Conservation (phyloP, 1,284 basidiomycete genomes). For the Phellopilus nigrolimitatus region DNA sequence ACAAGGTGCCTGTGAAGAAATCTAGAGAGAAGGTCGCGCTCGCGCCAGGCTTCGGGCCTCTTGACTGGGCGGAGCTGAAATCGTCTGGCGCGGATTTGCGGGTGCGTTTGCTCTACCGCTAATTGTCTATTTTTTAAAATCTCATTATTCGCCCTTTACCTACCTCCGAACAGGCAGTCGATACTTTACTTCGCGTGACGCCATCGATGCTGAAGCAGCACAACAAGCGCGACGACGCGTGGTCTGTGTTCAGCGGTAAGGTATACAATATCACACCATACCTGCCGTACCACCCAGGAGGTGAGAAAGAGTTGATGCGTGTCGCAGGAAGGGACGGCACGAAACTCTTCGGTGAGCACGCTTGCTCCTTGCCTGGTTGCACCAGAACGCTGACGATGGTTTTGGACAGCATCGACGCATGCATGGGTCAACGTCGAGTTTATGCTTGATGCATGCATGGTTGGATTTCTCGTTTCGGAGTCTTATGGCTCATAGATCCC, state of each 20-base stretch:
- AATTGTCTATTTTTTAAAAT: conserved; percentile 3
- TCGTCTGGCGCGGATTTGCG: conserved; percentile 73
- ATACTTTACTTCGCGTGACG: conserved; percentile 69
- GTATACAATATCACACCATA: conserved; percentile 98
- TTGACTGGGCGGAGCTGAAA: conserved; percentile 94
- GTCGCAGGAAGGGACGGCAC: conserved; percentile 94
- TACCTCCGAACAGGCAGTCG: conserved; percentile 46
- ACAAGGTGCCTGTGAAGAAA: conserved; percentile 50
- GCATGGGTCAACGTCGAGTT: conserved; percentile 62
- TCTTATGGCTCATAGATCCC: conserved; percentile 14
- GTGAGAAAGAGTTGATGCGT: conserved; percentile 92
- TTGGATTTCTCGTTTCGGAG: conserved; percentile 48
- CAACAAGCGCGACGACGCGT: conserved; percentile 83
- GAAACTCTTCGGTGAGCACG: conserved; percentile 78
- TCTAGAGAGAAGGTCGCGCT: conserved; percentile 81
- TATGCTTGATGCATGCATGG: conserved; percentile 53
- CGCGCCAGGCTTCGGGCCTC: conserved; percentile 84
- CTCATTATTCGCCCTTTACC: conserved; percentile 19
- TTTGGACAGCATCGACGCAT: conserved; percentile 44
- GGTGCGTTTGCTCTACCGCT: conserved; percentile 38
- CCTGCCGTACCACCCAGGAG: conserved; percentile 90
- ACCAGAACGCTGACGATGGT: neutral
- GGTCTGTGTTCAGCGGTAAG: conserved; percentile 89
- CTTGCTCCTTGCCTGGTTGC: neutral
- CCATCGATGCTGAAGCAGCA: conserved; percentile 83